phyloP scores from a whole-genome alignment of 2,329 filamentous ascomycete species.

The Myriosclerotinia scirpicola region DNA sequence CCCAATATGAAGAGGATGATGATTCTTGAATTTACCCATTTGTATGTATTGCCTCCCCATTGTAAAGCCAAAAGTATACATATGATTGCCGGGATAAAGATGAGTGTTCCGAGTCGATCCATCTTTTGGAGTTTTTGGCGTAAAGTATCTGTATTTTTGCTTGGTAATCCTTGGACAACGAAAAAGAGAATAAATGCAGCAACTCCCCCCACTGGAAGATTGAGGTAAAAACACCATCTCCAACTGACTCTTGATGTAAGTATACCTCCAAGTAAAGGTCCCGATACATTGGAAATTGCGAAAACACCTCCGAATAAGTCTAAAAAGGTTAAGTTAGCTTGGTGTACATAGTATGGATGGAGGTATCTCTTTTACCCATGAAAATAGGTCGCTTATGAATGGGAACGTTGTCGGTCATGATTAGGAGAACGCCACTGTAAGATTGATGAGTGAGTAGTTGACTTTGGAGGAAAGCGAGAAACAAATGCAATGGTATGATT shows the following conservation, averaged over 20 bases:
- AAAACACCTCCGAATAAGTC: conserved; percentile 47
- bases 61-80: conserved; percentile 41
- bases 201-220: conserved; percentile 18
- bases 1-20: conserved; percentile 42
- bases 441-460: not conserved
- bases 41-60: conserved; percentile 40
- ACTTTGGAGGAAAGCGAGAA: not conserved
- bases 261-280: conserved; percentile 40
- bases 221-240: conserved; percentile 37
- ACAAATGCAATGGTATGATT: not conserved
- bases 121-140: conserved; percentile 23
- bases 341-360: rapidly evolving
- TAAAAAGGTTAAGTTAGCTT: not conserved
- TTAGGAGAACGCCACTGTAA: conserved; percentile 33
- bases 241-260: conserved; percentile 44
- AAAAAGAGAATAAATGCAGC: conserved; percentile 17
- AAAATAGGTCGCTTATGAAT: conserved; percentile 26
- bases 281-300: conserved; percentile 38
- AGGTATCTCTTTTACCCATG: not conserved
- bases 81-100: conserved; percentile 40
- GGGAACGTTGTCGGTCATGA: conserved; percentile 29
- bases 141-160: conserved; percentile 1
- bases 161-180: not conserved
- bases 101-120: conserved; percentile 41
- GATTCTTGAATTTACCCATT: conserved; percentile 41